A percentile compares a stretch with the other conserved stretches of the same genome.
Conservation (phyloP, 2,329 filamentous ascomycete species). For the Cordyceps farinosa region DNA sequence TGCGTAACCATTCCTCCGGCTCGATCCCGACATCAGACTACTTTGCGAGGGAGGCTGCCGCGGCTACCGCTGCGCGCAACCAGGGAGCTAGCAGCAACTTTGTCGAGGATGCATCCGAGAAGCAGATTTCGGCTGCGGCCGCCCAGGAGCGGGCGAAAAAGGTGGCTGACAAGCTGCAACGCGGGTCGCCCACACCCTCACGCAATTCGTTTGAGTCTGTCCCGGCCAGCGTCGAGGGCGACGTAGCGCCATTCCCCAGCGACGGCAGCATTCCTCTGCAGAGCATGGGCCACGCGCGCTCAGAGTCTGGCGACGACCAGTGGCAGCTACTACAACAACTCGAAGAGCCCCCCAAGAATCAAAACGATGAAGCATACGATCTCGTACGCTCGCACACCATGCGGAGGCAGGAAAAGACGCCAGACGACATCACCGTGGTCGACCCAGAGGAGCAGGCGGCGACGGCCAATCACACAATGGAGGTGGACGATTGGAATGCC, state of each 20-base stretch:
- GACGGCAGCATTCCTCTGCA: conserved; percentile 32
- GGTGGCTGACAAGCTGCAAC: conserved; percentile 39
- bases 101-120: conserved; percentile 19
- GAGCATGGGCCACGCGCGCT: conserved; percentile 24
- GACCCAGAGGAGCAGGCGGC: conserved; percentile 18
- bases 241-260: conserved; percentile 24
- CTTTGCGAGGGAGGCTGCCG: conserved; percentile 17
- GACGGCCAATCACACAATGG: conserved; percentile 10
- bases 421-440: conserved; percentile 22
- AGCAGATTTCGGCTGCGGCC: conserved; percentile 35
- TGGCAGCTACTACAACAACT: conserved; percentile 13
- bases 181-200: conserved; percentile 34
- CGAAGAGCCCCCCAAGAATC: conserved; percentile 23
- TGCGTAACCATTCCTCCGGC: conserved; percentile 17
- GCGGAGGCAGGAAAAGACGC: conserved; percentile 12
- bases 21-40: conserved; percentile 16
- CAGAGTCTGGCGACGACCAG: conserved; percentile 19
- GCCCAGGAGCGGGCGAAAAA: conserved; percentile 42
- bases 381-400: conserved; percentile 42
- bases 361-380: conserved; percentile 38
- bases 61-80: conserved; percentile 12
- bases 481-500: conserved; percentile 35
- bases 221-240: conserved; percentile 24
- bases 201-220: conserved; percentile 35
- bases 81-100: not conserved